These are phyloP conservation scores for Lasiodiplodia sp. DNA, from an alignment of 2,329 filamentous ascomycete genomes.

Conservation along the genomic window DNA sequence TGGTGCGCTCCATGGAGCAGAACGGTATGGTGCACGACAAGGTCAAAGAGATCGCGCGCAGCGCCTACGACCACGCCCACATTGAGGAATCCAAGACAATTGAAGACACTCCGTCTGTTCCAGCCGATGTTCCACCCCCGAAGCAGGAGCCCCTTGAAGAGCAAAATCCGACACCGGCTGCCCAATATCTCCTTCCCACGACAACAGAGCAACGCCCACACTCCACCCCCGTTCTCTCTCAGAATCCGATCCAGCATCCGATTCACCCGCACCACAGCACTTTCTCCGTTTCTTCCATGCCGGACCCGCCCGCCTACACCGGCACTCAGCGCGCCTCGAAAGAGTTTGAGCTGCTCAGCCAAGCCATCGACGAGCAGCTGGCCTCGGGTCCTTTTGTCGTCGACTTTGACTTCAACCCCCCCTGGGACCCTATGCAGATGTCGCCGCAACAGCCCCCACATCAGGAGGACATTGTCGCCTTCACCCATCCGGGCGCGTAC, in stretches of 20 bases:
- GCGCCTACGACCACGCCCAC: conserved; percentile 63
- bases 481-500: conserved; percentile 26
- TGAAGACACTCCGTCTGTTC: background rate
- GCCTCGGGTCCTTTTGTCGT: conserved; percentile 18
- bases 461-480: conserved; percentile 26
- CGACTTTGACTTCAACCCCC: conserved; percentile 22
- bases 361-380: conserved; percentile 22
- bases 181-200: conserved; percentile 1
- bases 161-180: background rate
- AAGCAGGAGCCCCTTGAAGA: conserved; percentile 5
- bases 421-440: conserved; percentile 18
- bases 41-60: conserved; percentile 63
- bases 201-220: conserved; percentile 4
- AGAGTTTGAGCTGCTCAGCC: conserved; percentile 17
- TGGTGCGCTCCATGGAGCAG: conserved; percentile 71
- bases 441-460: background rate
- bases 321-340: conserved; percentile 2
- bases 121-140: background rate
- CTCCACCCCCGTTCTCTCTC: conserved; percentile 6
- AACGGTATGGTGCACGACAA: conserved; percentile 60
- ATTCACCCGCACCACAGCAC: background rate
- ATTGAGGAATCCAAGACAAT: background rate
- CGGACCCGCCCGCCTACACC: conserved; percentile 3
- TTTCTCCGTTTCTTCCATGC: conserved; percentile 6
- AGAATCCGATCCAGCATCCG: background rate